phyloP scores from a whole-genome alignment of 805 yeast species.

The Tetrapisispora phaffii region DNA sequence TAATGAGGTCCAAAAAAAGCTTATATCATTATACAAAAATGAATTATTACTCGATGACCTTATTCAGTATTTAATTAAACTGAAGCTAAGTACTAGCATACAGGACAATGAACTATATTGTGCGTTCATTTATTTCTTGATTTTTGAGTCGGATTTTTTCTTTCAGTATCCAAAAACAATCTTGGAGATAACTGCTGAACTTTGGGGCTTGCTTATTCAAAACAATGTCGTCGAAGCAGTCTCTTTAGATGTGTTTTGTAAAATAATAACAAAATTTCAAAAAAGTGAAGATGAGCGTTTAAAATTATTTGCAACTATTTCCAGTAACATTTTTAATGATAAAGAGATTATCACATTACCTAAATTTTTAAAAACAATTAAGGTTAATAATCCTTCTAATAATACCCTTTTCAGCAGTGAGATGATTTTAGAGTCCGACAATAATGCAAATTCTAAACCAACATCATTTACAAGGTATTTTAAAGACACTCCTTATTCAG shows the following conservation, averaged over 20 bases:
- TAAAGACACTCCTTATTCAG: too few relatives aligned
- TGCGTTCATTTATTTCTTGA: constrained; percentile 89
- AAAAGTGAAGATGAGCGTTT: constrained; percentile 84
- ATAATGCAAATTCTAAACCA: too few relatives aligned
- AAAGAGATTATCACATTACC: constrained; percentile 52
- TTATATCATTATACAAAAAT: constrained; percentile 87
- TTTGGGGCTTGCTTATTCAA: constrained; percentile 82
- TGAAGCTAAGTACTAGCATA: constrained; percentile 69
- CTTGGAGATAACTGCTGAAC: constrained; percentile 82
- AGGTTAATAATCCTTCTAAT: constrained; percentile 7
- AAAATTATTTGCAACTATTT: constrained; percentile 92
- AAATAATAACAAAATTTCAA: constrained; percentile 70
- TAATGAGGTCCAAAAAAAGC: constrained; percentile 81
- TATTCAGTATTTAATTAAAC: constrained; percentile 62
- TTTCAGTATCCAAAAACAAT: constrained; percentile 93
- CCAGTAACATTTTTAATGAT: constrained; percentile 33
- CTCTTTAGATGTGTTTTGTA: constrained; percentile 79
- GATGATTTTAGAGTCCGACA: too few relatives aligned
- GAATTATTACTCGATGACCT: constrained; percentile 83
- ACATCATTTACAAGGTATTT: too few relatives aligned
- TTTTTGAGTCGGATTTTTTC: constrained; percentile 90
- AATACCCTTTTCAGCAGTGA: neutral
- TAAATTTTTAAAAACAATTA: constrained; percentile 42
- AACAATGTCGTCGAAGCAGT: constrained; percentile 80
- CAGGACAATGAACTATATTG: constrained; percentile 95